Evolutionary conservation across 2,329 filamentous ascomycete genomes (phyloP), one percentile per base, ranked within the genome.

Genomic region (Macrophomina phaseolina): DNA sequence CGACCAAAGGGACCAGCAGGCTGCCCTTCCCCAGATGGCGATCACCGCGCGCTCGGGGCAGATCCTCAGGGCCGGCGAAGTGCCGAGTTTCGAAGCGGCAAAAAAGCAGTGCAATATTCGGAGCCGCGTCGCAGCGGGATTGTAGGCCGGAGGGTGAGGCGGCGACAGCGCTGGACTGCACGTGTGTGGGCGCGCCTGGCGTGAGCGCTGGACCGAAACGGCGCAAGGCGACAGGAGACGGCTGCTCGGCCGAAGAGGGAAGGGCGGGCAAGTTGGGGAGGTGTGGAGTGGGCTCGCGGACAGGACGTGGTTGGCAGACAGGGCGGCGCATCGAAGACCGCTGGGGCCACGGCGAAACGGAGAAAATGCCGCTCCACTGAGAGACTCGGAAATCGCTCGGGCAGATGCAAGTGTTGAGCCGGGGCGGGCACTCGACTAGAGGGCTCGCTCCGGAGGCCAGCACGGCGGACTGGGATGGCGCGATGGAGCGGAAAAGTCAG

Each of bases 401-500:
- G 38, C 49, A 38, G 36, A 32, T 16, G 49, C 16, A 38, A 36
- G 28, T 30, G 23, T 36, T 40, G 34, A 23, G 23, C 38, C 16
- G 34, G 32, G 18, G 18, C 28, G 36, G 61, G 48, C 46, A 53
- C 18, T 51, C 45, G 60, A 46, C 60, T 49, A 63, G 60, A 63
- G 45, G 48, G 5, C n/a, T 64, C 49, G 62, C 62, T 64, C 62
- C 62, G 62, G 23, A 48, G 61, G 48, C 36, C 55, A 32, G 3
- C 38, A 18, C 55, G 40, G 42, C 40, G 40, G 40, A 36, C 49
- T 34, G 49, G 49, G 36, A 65, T 65, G 63, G 63, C 52, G 52
- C 63, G 51, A 65, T 56, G 51, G 58, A 62, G 58, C 58, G 58
- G 60, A 64, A 64, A 64, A 53, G 45, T 64, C 61, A 64, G 61